Evolutionary conservation across 768 basidiomycete species (phyloP), one percentile per base, ranked within the genome.

Genomic region (Hypholoma sublateritium): DNA sequence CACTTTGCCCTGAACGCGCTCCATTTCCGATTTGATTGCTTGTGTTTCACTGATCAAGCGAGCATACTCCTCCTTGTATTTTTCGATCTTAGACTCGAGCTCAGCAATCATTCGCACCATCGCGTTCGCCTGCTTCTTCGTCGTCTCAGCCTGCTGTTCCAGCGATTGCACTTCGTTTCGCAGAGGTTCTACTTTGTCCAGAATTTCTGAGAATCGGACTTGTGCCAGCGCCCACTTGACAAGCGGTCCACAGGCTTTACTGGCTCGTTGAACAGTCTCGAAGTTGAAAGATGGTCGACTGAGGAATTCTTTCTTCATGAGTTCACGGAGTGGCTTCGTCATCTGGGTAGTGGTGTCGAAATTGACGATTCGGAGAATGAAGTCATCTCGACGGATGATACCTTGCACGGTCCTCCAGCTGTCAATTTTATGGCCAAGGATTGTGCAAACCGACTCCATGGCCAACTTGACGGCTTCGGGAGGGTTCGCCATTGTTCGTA

Each of bases 191-290:
- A 98, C 94, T 72, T 88, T 92, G 77, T 99, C 95, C 41, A 99
- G 76, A 65, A 99, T 99, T 71, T 95, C 94, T 11, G 97, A 98
- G 79, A 93, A 99, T 28, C 86, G 85, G 48, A 98, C 94, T 76
- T 99, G 97, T 1, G 97, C 97, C 55, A 98, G 82, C 9, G 87
- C 96, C 97, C 97, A 98, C 73, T 98, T 97, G 61, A 96, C 95
- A 48, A 99, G 86, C 9, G 97, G 97, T 24, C 97, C 97, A 68
- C 96, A 98, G 25, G 97, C 97, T 76, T 88, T 92, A 72, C 92
- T 95, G 22, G 97, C 97, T 54, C 91, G 88, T 66, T 98, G 89
- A 37, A 98, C 95, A 4, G 82, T 90, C 70, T 98, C 97, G 68
- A 93, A 98, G 71, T 93, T 98, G 78, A 88, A 99, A 3, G 88